These are phyloP conservation scores for Colletotrichum limetticola DNA, from an alignment of 2,329 filamentous ascomycete species.

Conservation along the genomic window DNA sequence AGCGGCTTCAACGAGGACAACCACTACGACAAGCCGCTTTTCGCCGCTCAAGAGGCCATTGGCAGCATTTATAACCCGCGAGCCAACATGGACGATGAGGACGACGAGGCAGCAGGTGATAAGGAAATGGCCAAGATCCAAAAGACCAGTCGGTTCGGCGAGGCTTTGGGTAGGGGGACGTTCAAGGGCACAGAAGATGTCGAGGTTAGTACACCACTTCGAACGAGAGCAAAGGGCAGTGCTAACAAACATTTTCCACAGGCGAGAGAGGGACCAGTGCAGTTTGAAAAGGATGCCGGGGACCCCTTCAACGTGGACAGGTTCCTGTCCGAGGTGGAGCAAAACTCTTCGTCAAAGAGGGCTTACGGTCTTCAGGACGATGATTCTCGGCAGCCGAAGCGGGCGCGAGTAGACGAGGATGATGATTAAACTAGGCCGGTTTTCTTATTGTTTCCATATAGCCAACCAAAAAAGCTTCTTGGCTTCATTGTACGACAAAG, in stretches of 20 bases:
- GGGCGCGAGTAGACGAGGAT: constrained; percentile 82
- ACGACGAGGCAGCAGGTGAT: constrained; percentile 82
- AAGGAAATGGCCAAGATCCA: constrained; percentile 89
- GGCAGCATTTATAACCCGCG: constrained; percentile 92
- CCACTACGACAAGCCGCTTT: constrained; percentile 95
- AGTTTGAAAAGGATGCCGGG: constrained; percentile 87
- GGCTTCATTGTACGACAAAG: not conserved
- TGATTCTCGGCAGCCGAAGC: constrained; percentile 72
- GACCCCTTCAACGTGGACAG: constrained; percentile 96
- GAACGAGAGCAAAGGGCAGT: not conserved
- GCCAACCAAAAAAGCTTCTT: not conserved
- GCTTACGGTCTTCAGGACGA: constrained; percentile 80
- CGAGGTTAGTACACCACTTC: constrained; percentile 66
- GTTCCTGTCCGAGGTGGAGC: constrained; percentile 85
- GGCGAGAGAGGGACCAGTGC: constrained; percentile 89
- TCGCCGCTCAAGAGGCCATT: constrained; percentile 94
- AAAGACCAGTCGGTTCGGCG: constrained; percentile 83
- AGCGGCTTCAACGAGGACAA: constrained; percentile 98
- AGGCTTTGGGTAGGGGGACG: constrained; percentile 87
- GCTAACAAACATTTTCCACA: constrained; percentile 44
- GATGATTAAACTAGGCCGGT: constrained; percentile 49
- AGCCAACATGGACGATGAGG: constrained; percentile 78
- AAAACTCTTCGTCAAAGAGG: constrained; percentile 72
- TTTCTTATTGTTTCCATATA: not conserved
- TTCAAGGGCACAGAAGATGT: constrained; percentile 89